phyloP scores from a whole-genome alignment of 2,329 filamentous ascomycete genomes.

The Paramyrothecium roridum region DNA sequence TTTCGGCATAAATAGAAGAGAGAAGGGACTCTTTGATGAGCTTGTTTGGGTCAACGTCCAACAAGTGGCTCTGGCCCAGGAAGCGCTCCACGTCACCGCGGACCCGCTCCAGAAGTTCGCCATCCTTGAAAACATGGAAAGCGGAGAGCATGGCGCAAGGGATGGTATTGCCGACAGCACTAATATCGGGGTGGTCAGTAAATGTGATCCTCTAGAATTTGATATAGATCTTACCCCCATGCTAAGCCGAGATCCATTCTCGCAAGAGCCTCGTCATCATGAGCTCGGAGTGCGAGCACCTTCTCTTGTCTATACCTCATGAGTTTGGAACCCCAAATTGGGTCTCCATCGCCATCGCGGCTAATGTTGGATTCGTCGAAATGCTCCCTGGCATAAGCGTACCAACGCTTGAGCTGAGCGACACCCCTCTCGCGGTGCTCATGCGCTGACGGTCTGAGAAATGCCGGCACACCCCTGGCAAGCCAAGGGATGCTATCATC shows the following conservation, averaged over 20 bases:
- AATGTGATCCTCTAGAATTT: background rate
- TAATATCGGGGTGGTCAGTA: background rate
- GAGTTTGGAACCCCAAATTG: background rate
- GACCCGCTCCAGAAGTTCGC: background rate
- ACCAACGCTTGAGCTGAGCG: background rate
- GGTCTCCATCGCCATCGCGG: background rate
- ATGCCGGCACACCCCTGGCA: background rate
- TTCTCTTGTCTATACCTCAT: conserved; percentile 1
- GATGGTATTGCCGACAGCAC: background rate
- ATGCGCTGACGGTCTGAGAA: no score
- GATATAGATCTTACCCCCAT: background rate
- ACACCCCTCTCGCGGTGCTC: background rate
- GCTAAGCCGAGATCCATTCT: background rate
- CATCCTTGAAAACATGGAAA: background rate
- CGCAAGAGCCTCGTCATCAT: conserved; percentile 2
- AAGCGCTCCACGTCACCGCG: background rate
- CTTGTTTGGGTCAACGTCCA: background rate
- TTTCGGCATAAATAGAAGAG: background rate
- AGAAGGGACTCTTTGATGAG: background rate
- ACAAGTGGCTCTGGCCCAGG: background rate
- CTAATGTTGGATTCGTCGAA: background rate
- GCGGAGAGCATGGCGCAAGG: background rate
- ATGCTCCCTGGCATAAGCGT: background rate
- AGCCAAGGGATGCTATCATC: background rate
- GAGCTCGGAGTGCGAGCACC: background rate